Percentiles rank a stretch among this genome's conserved stretches.
Conservation (phyloP, 78 protist species). For the Planoprotostelium fungivorum region DNA sequence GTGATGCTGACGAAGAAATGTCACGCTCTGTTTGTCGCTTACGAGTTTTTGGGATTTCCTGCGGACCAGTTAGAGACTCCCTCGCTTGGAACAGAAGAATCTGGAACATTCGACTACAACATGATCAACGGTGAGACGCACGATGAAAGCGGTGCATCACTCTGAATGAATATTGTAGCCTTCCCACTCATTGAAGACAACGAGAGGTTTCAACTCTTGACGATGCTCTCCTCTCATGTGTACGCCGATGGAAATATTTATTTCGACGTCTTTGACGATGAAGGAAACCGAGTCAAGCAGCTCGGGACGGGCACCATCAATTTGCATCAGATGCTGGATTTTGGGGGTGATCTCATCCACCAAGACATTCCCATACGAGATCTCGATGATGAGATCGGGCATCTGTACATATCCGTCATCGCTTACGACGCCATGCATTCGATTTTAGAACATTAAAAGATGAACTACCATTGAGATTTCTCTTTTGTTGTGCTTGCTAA, state of each 20-base stretch:
- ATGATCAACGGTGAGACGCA: not conserved
- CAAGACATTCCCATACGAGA: not conserved
- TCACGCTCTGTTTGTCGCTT: not conserved
- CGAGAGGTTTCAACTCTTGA: not conserved
- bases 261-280: not conserved
- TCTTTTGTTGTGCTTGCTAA: no score
- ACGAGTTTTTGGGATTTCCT: not conserved
- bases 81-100: not conserved
- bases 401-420: not conserved
- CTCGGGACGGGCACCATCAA: not conserved
- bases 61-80: not conserved
- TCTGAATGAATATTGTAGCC: not conserved
- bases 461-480: not conserved
- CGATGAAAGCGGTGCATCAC: not conserved
- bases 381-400: not conserved
- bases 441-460: not conserved
- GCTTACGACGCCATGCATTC: not conserved
- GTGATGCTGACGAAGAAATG: not conserved
- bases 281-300: not conserved
- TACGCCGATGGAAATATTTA: not conserved
- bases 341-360: not conserved
- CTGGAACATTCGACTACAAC: not conserved
- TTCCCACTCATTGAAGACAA: not conserved
- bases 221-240: not conserved
- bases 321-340: not conserved